Evolutionary conservation across 148 eudicot species (phyloP).

Genomic region (Beta vulgaris): DNA sequence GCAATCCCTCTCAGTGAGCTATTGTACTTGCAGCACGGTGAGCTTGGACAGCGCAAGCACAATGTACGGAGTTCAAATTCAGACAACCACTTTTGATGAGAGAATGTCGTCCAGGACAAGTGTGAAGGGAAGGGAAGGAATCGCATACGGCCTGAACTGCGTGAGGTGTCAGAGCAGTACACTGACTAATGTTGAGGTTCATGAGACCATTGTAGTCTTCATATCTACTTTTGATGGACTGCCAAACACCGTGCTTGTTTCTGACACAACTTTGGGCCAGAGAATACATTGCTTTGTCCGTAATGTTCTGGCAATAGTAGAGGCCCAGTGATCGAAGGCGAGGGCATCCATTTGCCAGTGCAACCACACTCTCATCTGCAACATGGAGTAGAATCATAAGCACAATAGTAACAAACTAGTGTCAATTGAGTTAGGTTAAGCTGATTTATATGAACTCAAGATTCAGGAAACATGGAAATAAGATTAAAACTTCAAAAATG

Average conservation of each 20-base stretch:
- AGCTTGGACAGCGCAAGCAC: constrained; percentile 66
- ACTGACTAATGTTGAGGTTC: constrained; percentile 93
- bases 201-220: constrained; percentile 77
- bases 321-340: constrained; percentile 76
- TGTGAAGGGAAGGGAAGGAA: constrained; percentile 85
- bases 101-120: constrained; percentile 85
- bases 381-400: background rate
- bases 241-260: constrained; percentile 61
- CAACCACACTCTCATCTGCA: constrained; percentile 90
- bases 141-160: constrained; percentile 93
- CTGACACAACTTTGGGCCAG: constrained; percentile 69
- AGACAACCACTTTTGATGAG: constrained; percentile 92
- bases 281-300: constrained; percentile 92
- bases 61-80: constrained; percentile 79
- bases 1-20: constrained; percentile 26
- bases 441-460: too few relatives aligned
- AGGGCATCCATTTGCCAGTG: constrained; percentile 78
- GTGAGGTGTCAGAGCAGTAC: constrained; percentile 93
- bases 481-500: background rate
- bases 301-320: constrained; percentile 90
- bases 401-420: too few relatives aligned
- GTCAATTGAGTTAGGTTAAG: too few relatives aligned
- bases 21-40: constrained; percentile 38
- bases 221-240: constrained; percentile 42
- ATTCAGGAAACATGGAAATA: background rate